Conservation (phyloP, 192 early-diverging fungal species). For the Coemansia sp. region DNA sequence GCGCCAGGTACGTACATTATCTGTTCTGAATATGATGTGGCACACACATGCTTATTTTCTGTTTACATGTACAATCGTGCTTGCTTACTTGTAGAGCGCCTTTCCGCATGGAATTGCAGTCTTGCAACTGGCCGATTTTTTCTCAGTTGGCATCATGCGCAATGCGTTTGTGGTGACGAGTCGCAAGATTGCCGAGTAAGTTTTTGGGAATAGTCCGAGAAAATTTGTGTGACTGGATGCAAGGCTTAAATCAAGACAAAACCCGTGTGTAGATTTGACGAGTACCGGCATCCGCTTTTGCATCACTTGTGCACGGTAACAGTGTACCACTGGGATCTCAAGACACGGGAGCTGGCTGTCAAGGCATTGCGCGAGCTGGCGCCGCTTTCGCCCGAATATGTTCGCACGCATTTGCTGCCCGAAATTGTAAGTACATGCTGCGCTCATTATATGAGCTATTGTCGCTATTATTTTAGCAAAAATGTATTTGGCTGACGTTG, state of each 20-base stretch:
- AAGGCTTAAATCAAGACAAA: too few species aligned
- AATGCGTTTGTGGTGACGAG: slow-evolving; percentile 74
- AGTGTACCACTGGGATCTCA: slow-evolving; percentile 84
- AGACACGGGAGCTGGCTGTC: slow-evolving; percentile 75
- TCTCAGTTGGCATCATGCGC: slow-evolving; percentile 80
- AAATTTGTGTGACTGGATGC: too few species aligned
- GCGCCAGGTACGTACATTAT: slow-evolving; percentile 61
- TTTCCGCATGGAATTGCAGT: slow-evolving; percentile 95
- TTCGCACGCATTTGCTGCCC: slow-evolving; percentile 59
- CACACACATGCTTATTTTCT: neutral
- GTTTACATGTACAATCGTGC: neutral
- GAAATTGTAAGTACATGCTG: slow-evolving; percentile 53
- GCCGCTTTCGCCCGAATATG: slow-evolving; percentile 59
- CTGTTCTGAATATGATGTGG: neutral
- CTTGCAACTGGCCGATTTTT: slow-evolving; percentile 89
- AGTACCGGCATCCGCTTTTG: slow-evolving; percentile 75
- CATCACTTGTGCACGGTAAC: slow-evolving; percentile 67
- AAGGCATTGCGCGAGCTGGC: slow-evolving; percentile 69
- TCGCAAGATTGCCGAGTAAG: slow-evolving; percentile 65
- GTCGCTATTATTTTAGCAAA: neutral
- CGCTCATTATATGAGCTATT: neutral
- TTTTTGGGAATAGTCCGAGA: slow-evolving; percentile 9
- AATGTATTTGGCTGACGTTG: neutral
- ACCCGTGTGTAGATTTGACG: slow-evolving; percentile 51
- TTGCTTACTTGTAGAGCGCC: slow-evolving; percentile 56